Evolutionary conservation across 2,329 filamentous ascomycete genomes (phyloP).

Genomic region (Aspergillus luchuensis): DNA sequence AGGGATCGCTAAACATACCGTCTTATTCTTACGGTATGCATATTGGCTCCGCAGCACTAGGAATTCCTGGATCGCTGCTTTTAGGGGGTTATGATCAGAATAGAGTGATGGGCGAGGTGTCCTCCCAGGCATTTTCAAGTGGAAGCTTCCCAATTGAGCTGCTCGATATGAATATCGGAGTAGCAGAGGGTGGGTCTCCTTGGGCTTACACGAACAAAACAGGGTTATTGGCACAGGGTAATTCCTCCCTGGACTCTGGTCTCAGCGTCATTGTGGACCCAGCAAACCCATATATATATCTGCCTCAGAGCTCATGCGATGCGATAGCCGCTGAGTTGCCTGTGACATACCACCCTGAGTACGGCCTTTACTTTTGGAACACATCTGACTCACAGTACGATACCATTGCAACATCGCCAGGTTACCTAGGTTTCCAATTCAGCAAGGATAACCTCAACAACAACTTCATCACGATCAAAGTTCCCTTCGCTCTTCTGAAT

Average conservation of each 20-base stretch:
- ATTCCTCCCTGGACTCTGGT: constrained; percentile 32
- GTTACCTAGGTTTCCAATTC: constrained; percentile 21
- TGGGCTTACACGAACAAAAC: constrained; percentile 34
- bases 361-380: constrained; percentile 19
- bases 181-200: constrained; percentile 44
- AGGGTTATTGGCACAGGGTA: constrained; percentile 27
- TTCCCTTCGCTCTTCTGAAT: constrained; percentile 26
- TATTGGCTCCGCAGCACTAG: constrained; percentile 40
- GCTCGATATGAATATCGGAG: constrained; percentile 44
- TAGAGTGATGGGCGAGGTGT: constrained; percentile 31
- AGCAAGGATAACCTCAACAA: constrained; percentile 16
- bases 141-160: constrained; percentile 26
- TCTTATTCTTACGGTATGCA: constrained; percentile 49
- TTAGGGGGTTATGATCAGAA: constrained; percentile 45
- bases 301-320: constrained; percentile 46
- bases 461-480: constrained; percentile 23
- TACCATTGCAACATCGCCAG: constrained; percentile 19
- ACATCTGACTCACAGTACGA: constrained; percentile 15
- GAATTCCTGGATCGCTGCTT: constrained; percentile 39
- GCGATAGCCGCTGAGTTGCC: constrained; percentile 41
- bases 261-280: constrained; percentile 31
- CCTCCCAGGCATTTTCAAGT: constrained; percentile 16
- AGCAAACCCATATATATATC: constrained; percentile 41
- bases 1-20: constrained; percentile 20
- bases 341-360: constrained; percentile 24